Evolutionary conservation across 148 eudicot genomes (phyloP).

Genomic region (Chenopodium formosanum): DNA sequence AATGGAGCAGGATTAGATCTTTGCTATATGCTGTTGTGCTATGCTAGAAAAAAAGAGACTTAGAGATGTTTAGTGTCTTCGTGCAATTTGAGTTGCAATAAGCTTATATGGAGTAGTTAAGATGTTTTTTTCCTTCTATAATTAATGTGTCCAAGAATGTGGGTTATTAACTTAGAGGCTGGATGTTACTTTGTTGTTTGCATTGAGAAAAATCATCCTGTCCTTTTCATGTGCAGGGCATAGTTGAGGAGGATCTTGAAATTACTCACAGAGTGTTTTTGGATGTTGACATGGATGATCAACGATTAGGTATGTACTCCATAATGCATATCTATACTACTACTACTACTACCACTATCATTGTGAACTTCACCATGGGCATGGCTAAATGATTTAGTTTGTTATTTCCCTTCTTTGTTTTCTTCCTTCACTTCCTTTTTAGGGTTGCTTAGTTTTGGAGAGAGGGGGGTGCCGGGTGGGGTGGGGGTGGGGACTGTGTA

Average conservation of each 20-base stretch:
- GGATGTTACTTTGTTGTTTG: background rate
- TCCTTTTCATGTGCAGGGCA: slow-evolving; percentile 35
- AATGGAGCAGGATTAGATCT: background rate
- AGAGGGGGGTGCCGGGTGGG: no score
- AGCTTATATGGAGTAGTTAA: background rate
- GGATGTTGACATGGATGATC: slow-evolving; percentile 95
- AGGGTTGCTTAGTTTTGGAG: background rate
- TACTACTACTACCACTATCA: no score
- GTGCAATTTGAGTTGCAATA: background rate
- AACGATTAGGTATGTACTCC: slow-evolving; percentile 58
- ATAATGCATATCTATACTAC: no score
- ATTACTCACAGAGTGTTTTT: slow-evolving; percentile 84
- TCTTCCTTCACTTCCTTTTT: background rate
- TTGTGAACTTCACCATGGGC: background rate
- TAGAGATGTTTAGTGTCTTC: background rate
- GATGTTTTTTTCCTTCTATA: background rate
- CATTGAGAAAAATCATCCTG: background rate
- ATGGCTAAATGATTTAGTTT: background rate
- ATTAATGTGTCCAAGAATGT: no score
- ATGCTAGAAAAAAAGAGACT: background rate
- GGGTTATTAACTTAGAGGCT: background rate
- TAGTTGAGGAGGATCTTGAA: slow-evolving; percentile 50
- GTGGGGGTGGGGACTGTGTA: no score
- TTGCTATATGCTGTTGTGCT: no score
- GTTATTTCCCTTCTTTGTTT: background rate